A percentile compares a stretch with the other conserved stretches of the same genome.
Conservation (phyloP, 2,329 filamentous ascomycete species). For the Aureobasidium sp. region DNA sequence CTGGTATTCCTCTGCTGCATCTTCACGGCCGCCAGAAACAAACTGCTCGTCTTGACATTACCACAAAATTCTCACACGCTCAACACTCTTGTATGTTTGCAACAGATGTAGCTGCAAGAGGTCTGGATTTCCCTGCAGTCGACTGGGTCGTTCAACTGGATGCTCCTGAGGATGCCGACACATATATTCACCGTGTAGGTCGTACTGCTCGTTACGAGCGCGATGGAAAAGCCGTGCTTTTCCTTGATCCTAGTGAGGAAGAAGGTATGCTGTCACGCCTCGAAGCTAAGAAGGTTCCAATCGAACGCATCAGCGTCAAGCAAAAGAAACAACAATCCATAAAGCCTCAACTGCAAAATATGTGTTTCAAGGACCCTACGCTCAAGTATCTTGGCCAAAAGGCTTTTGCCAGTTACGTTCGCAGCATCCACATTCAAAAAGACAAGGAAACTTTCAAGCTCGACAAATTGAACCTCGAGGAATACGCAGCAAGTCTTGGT, state of each 20-base stretch:
- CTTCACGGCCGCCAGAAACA: slow-evolving; percentile 94
- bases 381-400: slow-evolving; percentile 95
- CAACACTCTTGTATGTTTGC: slow-evolving; percentile 87
- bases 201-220: slow-evolving; percentile 90
- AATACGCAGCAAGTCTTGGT: slow-evolving; percentile 76
- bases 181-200: slow-evolving; percentile 94
- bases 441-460: slow-evolving; percentile 90
- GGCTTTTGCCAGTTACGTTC: slow-evolving; percentile 84
- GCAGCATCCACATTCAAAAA: slow-evolving; percentile 78
- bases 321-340: slow-evolving; percentile 86
- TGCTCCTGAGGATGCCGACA: slow-evolving; percentile 92
- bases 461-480: slow-evolving; percentile 74
- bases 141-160: slow-evolving; percentile 99
- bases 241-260: slow-evolving; percentile 88
- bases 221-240: slow-evolving; percentile 79
- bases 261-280: slow-evolving; percentile 80
- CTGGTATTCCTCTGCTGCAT: slow-evolving; percentile 87
- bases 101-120: slow-evolving; percentile 89
- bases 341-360: slow-evolving; percentile 76
- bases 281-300: slow-evolving; percentile 81
- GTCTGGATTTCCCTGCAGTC: slow-evolving; percentile 90
- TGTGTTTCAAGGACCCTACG: slow-evolving; percentile 92
- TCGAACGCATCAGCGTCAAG: slow-evolving; percentile 78
- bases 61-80: slow-evolving; percentile 69
- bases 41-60: slow-evolving; percentile 78